These are phyloP conservation scores for Rhodotorula mucilaginosa DNA, from an alignment of 1,284 basidiomycete species.

Conservation along the genomic window DNA sequence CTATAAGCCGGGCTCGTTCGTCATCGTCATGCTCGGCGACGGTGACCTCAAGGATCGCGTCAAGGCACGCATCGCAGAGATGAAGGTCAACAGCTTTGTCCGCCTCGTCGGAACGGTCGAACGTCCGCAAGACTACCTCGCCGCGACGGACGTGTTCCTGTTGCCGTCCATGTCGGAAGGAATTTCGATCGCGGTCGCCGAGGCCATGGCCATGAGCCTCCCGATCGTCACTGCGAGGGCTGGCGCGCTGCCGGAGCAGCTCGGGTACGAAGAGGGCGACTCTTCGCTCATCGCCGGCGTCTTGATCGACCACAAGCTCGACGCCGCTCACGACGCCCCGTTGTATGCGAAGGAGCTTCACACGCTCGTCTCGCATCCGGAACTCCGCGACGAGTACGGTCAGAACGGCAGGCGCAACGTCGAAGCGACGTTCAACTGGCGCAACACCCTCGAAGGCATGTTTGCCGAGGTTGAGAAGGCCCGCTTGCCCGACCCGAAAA, in stretches of 20 bases:
- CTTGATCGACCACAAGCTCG: conserved; percentile 23
- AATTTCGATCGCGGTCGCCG: conserved; percentile 18
- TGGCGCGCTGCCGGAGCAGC: conserved; percentile 19
- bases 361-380: conserved; percentile 9
- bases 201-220: conserved; percentile 29
- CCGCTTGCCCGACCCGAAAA: conserved; percentile 7
- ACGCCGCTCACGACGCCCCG: conserved; percentile 20
- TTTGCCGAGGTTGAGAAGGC: conserved; percentile 24
- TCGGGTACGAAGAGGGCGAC: conserved; percentile 12
- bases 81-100: conserved; percentile 15
- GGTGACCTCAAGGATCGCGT: conserved; percentile 18
- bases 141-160: conserved; percentile 28
- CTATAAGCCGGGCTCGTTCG: conserved; percentile 16
- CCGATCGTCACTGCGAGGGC: conserved; percentile 20
- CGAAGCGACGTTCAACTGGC: conserved; percentile 27
- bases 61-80: conserved; percentile 2
- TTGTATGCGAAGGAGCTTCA: conserved; percentile 27
- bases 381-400: conserved; percentile 7
- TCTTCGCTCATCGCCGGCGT: conserved; percentile 15
- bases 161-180: conserved; percentile 19
- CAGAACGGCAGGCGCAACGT: conserved; percentile 13
- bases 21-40: conserved; percentile 34
- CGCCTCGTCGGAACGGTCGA: conserved; percentile 22
- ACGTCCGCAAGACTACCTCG: conserved; percentile 22
- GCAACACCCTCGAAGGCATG: conserved; percentile 15